phyloP scores from a whole-genome alignment of 176 grass and related monocot genomes.

The Avena insularis region DNA sequence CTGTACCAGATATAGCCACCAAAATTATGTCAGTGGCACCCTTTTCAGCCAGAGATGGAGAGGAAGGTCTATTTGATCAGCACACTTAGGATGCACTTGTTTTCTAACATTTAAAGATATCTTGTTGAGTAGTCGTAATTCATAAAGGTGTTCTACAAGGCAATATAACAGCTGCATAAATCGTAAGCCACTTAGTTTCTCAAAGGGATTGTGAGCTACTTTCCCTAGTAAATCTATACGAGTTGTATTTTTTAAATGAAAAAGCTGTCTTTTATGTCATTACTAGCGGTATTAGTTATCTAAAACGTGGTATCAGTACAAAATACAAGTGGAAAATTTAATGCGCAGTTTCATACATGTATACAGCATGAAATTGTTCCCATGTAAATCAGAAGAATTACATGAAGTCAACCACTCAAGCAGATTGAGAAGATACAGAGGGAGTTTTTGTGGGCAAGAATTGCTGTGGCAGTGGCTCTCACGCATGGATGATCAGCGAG shows the following conservation, averaged over 20 bases:
- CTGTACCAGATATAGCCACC: conserved; percentile 1
- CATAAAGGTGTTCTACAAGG: background rate
- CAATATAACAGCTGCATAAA: background rate
- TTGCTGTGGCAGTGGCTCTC: too few species aligned
- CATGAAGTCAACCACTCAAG: background rate
- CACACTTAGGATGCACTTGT: background rate
- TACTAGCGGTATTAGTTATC: background rate
- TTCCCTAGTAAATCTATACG: background rate
- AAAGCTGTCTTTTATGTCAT: background rate
- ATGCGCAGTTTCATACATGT: background rate
- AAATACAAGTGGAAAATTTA: background rate
- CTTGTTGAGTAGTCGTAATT: background rate
- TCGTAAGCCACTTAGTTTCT: background rate
- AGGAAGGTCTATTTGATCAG: background rate
- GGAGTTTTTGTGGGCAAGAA: too few species aligned
- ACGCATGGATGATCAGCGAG: too few species aligned
- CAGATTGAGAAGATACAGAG: too few species aligned
- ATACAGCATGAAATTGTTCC: background rate
- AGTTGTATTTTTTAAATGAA: background rate
- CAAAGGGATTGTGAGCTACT: background rate
- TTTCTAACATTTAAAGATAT: conserved; percentile 9
- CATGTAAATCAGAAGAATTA: conserved; percentile 1
- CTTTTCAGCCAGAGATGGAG: background rate
- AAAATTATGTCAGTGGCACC: background rate
- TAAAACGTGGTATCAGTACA: too few species aligned